These are phyloP conservation scores for Fragaria ananassa DNA, from an alignment of 306 rosid species.

Conservation along the genomic window DNA sequence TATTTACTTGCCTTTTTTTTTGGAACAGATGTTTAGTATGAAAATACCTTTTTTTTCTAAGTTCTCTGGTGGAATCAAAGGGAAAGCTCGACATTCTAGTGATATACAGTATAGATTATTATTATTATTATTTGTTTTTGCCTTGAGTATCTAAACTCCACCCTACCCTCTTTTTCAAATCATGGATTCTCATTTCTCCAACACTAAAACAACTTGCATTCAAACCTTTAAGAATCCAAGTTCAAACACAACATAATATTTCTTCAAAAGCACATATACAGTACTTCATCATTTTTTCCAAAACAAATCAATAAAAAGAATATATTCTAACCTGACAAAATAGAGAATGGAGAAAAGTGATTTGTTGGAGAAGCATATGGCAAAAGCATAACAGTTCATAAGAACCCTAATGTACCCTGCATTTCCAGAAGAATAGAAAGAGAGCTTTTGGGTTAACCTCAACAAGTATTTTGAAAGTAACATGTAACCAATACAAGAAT, in stretches of 20 bases:
- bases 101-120: too few relatives aligned
- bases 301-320: not conserved
- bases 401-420: constrained; percentile 86
- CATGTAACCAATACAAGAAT: not conserved
- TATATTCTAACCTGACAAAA: constrained; percentile 65
- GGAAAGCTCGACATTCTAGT: not conserved
- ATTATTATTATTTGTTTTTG: too few relatives aligned
- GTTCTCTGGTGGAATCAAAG: not conserved
- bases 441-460: not conserved
- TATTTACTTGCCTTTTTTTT: not conserved
- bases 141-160: not conserved
- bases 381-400: constrained; percentile 72
- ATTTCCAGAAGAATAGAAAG: constrained; percentile 7
- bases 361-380: constrained; percentile 73
- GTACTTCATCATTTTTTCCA: too few relatives aligned
- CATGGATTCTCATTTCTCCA: not conserved
- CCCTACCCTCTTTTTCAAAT: not conserved
- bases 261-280: not conserved
- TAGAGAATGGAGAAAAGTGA: constrained; percentile 69
- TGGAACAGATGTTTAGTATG: not conserved
- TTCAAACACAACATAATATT: not conserved
- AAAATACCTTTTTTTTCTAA: not conserved
- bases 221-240: not conserved
- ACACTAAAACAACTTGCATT: not conserved
- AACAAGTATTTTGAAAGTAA: too few relatives aligned